phyloP scores from a whole-genome alignment of 257 asterid species.

The Solanum infundibuliforme region DNA sequence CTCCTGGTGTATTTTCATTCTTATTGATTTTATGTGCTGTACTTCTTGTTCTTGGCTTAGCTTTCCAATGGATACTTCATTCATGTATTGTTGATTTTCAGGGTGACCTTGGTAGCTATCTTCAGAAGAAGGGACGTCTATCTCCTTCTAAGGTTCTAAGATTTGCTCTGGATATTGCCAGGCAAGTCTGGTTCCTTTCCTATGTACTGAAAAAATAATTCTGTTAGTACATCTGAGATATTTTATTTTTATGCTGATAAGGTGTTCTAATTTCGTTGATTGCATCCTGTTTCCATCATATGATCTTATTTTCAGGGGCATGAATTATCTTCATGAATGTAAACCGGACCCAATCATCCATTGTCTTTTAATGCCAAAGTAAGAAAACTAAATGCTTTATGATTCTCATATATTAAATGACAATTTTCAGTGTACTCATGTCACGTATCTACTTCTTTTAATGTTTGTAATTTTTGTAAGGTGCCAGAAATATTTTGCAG shows the following conservation, averaged over 20 bases:
- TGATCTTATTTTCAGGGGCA: slow-evolving; percentile 52
- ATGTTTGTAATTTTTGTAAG: slow-evolving; percentile 69
- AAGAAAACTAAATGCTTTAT: slow-evolving; percentile 63
- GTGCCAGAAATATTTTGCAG: slow-evolving; percentile 99
- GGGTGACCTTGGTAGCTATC: slow-evolving; percentile 75
- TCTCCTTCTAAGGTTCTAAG: slow-evolving; percentile 83
- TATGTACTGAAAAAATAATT: neutral
- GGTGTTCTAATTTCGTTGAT: neutral
- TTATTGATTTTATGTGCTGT: neutral
- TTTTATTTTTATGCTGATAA: neutral
- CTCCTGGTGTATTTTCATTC: neutral
- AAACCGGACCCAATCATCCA: slow-evolving; percentile 93
- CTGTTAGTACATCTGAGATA: neutral
- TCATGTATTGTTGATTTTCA: slow-evolving; percentile 23
- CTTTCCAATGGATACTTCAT: neutral
- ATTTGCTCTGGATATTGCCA: slow-evolving; percentile 85
- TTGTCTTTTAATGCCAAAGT: slow-evolving; percentile 91
- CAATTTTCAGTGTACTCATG: neutral
- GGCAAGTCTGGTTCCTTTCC: slow-evolving; percentile 31
- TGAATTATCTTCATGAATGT: slow-evolving; percentile 97
- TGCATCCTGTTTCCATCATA: neutral
- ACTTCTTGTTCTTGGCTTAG: neutral
- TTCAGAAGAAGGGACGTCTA: slow-evolving; percentile 84
- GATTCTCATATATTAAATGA: neutral
- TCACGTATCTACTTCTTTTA: slow-evolving; percentile 25